Evolutionary conservation across 441 rosid genomes (phyloP).

Genomic region (Corymbia calophylla): DNA sequence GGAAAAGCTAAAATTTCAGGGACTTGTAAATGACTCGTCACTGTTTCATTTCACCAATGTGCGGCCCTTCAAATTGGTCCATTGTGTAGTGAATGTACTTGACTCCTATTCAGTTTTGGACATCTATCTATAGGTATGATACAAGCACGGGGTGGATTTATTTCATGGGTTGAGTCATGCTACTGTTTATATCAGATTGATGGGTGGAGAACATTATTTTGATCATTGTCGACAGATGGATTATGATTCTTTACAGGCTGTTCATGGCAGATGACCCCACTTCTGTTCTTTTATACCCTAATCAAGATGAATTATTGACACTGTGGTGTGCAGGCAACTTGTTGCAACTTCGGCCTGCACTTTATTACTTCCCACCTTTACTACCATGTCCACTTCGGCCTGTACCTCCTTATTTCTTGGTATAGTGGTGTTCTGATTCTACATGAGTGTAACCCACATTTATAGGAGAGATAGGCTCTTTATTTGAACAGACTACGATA

Average conservation of each 20-base stretch:
- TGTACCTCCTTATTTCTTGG: not conserved
- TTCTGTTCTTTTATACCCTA: not conserved
- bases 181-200: not conserved
- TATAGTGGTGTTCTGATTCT: not conserved
- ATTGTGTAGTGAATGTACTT: not conserved
- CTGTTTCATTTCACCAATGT: not conserved
- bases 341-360: not conserved
- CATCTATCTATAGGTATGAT: not conserved
- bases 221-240: not conserved
- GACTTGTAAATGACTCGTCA: not conserved
- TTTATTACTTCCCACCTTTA: not conserved
- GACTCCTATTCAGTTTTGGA: not conserved
- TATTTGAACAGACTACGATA: no score
- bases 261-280: not conserved
- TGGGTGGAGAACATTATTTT: not conserved
- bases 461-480: not conserved
- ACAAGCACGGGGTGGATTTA: not conserved
- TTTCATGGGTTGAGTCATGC: not conserved
- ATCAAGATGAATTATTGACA: not conserved
- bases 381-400: not conserved
- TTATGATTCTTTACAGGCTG: not conserved
- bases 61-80: not conserved
- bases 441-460: not conserved
- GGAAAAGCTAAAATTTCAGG: not conserved
- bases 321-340: not conserved